Conservation (phyloP, 2,329 filamentous ascomycete species). For the Sporothrix globosa region DNA sequence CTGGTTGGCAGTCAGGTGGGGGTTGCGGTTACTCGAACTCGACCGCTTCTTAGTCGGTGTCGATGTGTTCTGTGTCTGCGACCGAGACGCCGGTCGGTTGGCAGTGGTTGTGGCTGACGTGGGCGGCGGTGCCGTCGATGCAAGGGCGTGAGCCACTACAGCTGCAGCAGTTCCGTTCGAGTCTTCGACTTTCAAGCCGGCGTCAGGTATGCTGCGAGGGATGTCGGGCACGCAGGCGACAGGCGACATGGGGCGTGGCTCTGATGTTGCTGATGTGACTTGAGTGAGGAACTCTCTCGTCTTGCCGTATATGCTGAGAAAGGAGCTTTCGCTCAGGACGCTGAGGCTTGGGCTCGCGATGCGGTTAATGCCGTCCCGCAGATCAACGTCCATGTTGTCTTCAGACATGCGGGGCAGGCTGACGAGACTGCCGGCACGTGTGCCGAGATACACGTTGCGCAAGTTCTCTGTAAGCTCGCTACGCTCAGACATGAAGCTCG, state of each 20-base stretch:
- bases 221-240: constrained; percentile 33
- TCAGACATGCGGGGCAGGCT: constrained; percentile 56
- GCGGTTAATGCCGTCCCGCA: constrained; percentile 45
- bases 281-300: constrained; percentile 39
- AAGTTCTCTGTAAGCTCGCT: constrained; percentile 64
- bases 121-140: not conserved
- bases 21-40: constrained; percentile 37
- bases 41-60: constrained; percentile 40
- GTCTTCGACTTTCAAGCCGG: constrained; percentile 31
- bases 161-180: constrained; percentile 32
- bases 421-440: constrained; percentile 50
- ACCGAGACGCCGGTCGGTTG: no score
- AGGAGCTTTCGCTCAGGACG: constrained; percentile 68
- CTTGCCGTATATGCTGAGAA: constrained; percentile 65
- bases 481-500: constrained; percentile 65
- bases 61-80: not conserved
- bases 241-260: constrained; percentile 16
- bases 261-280: not conserved
- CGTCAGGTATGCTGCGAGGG: constrained; percentile 20
- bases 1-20: constrained; percentile 36
- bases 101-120: not conserved
- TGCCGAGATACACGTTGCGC: constrained; percentile 61
- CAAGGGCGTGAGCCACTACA: constrained; percentile 29
- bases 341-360: constrained; percentile 64
- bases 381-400: constrained; percentile 43